phyloP scores from a whole-genome alignment of 2,329 filamentous ascomycete genomes.

The Mycogone perniciosa region DNA sequence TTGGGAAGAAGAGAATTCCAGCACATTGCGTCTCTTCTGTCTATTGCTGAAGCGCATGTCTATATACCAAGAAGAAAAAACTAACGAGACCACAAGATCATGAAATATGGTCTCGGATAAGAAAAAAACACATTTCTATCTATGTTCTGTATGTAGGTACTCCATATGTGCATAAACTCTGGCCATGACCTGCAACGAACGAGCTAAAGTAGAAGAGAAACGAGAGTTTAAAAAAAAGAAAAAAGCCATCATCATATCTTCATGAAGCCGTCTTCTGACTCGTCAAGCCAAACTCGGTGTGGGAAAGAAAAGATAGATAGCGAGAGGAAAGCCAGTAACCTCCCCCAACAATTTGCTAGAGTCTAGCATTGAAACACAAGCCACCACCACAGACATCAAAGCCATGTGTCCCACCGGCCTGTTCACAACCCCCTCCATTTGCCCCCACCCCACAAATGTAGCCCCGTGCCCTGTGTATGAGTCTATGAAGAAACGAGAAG shows the following conservation, averaged over 20 bases:
- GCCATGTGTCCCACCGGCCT: constrained; percentile 8
- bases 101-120: neutral
- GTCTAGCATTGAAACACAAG: constrained; percentile 7
- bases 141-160: constrained; percentile 5
- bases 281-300: neutral
- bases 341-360: constrained; percentile 5
- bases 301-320: constrained; percentile 9
- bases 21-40: neutral
- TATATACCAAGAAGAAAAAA: neutral
- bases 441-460: constrained; percentile 9
- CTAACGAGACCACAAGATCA: neutral
- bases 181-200: constrained; percentile 1
- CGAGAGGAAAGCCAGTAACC: constrained; percentile 3
- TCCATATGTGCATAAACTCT: constrained; percentile 8
- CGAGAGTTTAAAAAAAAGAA: neutral
- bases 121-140: constrained; percentile 4
- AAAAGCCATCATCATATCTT: constrained; percentile 7
- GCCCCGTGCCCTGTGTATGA: constrained; percentile 10
- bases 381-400: constrained; percentile 10
- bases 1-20: no score
- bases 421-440: constrained; percentile 6
- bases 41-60: neutral
- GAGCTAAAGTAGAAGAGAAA: neutral
- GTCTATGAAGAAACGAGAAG: constrained; percentile 3
- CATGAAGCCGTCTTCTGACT: constrained; percentile 3